A percentile compares a stretch with the other conserved stretches of the same genome.
Evolutionary conservation across 2,329 filamentous ascomycete genomes (phyloP).

Genomic region (Periconia sp.): DNA sequence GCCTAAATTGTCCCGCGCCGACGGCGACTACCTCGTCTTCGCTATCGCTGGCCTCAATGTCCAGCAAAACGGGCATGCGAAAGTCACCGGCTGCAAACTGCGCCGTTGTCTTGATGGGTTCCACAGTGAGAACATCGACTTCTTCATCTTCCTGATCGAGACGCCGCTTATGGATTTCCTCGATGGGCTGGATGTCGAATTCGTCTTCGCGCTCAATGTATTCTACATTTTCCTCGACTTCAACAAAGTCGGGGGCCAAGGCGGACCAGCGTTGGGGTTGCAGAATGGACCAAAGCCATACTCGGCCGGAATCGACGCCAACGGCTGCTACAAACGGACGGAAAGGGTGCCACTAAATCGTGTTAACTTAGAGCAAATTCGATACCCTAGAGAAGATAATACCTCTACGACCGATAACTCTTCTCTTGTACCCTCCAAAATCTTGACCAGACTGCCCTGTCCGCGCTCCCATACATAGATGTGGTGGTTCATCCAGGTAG

Average conservation of each 20-base stretch:
- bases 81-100: conserved; percentile 63
- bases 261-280: conserved; percentile 97
- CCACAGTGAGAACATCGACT: conserved; percentile 82
- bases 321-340: conserved; percentile 86
- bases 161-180: conserved; percentile 88
- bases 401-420: conserved; percentile 89
- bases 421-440: conserved; percentile 94
- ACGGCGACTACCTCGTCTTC: conserved; percentile 80
- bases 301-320: conserved; percentile 86
- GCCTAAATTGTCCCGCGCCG: conserved; percentile 78
- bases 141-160: conserved; percentile 92
- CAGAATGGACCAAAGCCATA: conserved; percentile 95
- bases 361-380: not conserved
- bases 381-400: not conserved
- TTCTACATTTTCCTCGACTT: conserved; percentile 97
- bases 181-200: conserved; percentile 94
- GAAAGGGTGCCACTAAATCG: conserved; percentile 77
- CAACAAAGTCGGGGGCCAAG: conserved; percentile 91
- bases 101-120: conserved; percentile 59
- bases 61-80: conserved; percentile 88
- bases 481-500: conserved; percentile 97
- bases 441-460: conserved; percentile 91
- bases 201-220: conserved; percentile 96
- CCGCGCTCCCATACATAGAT: conserved; percentile 97
- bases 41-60: conserved; percentile 90